Evolutionary conservation across 345 rosid genomes (phyloP), one percentile per base, ranked within the genome.

Genomic region (Boechera stricta): DNA sequence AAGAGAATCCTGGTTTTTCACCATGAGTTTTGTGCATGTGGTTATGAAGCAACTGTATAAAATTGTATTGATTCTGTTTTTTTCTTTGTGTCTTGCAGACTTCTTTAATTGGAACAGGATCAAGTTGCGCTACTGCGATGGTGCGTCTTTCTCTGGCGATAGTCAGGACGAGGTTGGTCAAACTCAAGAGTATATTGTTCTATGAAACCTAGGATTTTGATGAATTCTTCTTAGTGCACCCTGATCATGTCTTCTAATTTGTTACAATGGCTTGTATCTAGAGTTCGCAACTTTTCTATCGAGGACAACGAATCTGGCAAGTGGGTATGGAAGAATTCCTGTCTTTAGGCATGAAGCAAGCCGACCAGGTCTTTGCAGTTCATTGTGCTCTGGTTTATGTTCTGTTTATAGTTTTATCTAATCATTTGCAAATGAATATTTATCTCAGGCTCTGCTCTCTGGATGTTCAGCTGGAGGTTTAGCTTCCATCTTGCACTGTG

Each of bases 381-480:
- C 65, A 44, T 2, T 69, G 21, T 67, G 21, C 49, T 35, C 24
- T 32, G 24, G 15, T 61, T 62, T 35, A 16, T 35, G n/a, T 69
- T 70, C 6, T 16, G 26, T 54, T 53, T 64, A 6, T 71, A 7
- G 12, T 48, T 0, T 73, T 59, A 45, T 55, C 76, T 73, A 44
- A 66, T 26, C 59, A 39, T 2, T 73, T 53, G 45, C 67, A 62
- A 59, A 9, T 39, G 38, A 24, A 42, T 73, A 53, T 61, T 63
- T 70, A 29, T 71, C 52, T 39, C 85, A 95, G 97, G 98, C 92
- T 76, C 85, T 95, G 80, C 97, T 92, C 51, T 92, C 99, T 42
- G 98, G 98, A 74, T 95, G 98, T 79, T 95, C 99, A 33, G 97
- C 98, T 0, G 99, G 98, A 38, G 98, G 96, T 29, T 81, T 95